phyloP scores from a whole-genome alignment of 768 basidiomycete species.

The Tylopilus subfusipes region DNA sequence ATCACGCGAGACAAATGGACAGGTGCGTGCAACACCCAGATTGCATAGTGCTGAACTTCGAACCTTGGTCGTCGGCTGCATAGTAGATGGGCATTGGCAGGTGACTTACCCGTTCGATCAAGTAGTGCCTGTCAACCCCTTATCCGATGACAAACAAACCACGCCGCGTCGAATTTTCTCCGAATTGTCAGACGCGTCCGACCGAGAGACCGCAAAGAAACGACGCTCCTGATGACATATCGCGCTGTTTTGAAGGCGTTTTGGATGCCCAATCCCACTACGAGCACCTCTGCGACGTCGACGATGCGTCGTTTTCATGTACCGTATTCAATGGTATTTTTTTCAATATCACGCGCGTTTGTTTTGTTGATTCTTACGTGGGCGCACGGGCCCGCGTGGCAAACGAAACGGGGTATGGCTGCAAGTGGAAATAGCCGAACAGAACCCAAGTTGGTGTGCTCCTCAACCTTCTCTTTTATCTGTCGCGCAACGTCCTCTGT shows the following conservation, averaged over 20 bases:
- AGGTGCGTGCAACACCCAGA: conserved; percentile 13
- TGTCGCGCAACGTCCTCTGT: conserved; percentile 29
- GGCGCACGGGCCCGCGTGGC: conserved; percentile 39
- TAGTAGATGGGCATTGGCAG: neutral
- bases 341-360: conserved; percentile 29
- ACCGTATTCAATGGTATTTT: conserved; percentile 31
- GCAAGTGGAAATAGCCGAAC: conserved; percentile 39
- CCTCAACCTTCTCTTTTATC: conserved; percentile 41
- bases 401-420: conserved; percentile 38
- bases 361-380: conserved; percentile 38
- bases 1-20: neutral
- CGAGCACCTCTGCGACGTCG: conserved; percentile 20
- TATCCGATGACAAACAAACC: conserved; percentile 33
- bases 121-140: conserved; percentile 23
- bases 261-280: conserved; percentile 10
- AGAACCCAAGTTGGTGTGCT: conserved; percentile 38
- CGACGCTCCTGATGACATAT: neutral
- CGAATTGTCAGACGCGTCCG: conserved; percentile 11
- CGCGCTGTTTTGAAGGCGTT: conserved; percentile 12
- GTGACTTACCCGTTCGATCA: conserved; percentile 20
- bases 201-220: neutral
- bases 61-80: conserved; percentile 1
- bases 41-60: neutral
- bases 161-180: conserved; percentile 13
- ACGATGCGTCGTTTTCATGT: conserved; percentile 27